These are phyloP conservation scores for Lasiosphaeriaceae sp. DNA, from an alignment of 495 filamentous ascomycete species.

Conservation along the genomic window DNA sequence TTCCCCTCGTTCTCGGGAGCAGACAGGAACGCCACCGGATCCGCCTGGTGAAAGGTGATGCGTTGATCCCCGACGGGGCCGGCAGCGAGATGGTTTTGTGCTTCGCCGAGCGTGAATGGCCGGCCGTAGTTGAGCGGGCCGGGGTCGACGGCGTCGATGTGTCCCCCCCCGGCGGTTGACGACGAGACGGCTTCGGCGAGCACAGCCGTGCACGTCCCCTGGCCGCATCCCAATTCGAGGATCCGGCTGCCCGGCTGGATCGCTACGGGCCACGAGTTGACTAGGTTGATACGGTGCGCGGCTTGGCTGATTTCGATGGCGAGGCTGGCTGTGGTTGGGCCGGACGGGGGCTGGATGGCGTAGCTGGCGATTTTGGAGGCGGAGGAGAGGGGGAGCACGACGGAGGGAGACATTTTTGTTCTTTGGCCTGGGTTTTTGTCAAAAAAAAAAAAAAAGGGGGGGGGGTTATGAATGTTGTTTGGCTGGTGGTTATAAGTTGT, in stretches of 20 bases:
- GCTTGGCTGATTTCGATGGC: slow-evolving; percentile 39
- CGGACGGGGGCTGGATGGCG: slow-evolving; percentile 23
- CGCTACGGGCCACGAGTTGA: slow-evolving; percentile 32
- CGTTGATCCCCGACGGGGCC: slow-evolving; percentile 32
- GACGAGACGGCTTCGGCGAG: slow-evolving; percentile 44
- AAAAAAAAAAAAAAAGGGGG: too few relatives aligned
- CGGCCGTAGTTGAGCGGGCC: slow-evolving; percentile 46
- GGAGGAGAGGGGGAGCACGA: slow-evolving; percentile 10
- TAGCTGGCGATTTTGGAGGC: slow-evolving; percentile 25
- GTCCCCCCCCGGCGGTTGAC: slow-evolving; percentile 23
- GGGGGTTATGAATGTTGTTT: background rate
- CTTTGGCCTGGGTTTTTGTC: background rate
- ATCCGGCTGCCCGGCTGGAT: slow-evolving; percentile 37
- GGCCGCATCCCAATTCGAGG: slow-evolving; percentile 54
- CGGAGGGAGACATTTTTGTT: background rate
- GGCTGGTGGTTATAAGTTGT: background rate
- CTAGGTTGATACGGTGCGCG: slow-evolving; percentile 39
- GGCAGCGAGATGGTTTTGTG: slow-evolving; percentile 29
- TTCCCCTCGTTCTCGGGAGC: slow-evolving; percentile 11
- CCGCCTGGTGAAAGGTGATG: slow-evolving; percentile 40
- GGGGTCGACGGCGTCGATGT: slow-evolving; percentile 48
- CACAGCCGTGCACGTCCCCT: slow-evolving; percentile 47
- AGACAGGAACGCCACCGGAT: slow-evolving; percentile 26
- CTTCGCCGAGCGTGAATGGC: slow-evolving; percentile 27
- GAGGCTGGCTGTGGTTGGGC: slow-evolving; percentile 21